Conservation (phyloP, 495 filamentous ascomycete genomes). For the Podospora australis region DNA sequence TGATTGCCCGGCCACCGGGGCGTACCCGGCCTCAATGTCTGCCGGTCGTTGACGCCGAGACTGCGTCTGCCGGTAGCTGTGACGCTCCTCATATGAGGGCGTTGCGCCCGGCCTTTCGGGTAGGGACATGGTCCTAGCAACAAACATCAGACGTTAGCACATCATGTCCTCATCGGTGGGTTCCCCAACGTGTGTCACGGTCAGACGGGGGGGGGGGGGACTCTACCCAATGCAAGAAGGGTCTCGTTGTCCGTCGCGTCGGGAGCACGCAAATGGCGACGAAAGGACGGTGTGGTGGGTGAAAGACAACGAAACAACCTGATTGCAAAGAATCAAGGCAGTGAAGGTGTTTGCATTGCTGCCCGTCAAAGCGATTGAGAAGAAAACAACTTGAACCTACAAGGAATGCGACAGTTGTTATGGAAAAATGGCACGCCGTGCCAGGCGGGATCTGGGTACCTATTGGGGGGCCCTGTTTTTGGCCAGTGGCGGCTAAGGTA, state of each 20-base stretch:
- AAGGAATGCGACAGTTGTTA: slow-evolving; percentile 14
- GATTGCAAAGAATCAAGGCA: not conserved
- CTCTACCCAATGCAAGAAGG: slow-evolving; percentile 18
- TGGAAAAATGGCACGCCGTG: slow-evolving; percentile 11
- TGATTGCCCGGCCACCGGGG: slow-evolving; percentile 28
- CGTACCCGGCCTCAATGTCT: slow-evolving; percentile 59
- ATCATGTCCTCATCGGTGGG: not conserved
- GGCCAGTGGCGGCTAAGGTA: slow-evolving; percentile 7
- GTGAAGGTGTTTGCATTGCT: slow-evolving; percentile 9
- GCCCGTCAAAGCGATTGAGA: slow-evolving; percentile 1
- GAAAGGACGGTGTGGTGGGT: not conserved
- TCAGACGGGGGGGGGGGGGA: slow-evolving; percentile 11
- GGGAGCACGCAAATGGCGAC: not conserved
- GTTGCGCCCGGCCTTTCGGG: slow-evolving; percentile 58
- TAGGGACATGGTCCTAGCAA: slow-evolving; percentile 52
- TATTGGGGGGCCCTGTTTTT: slow-evolving; percentile 18
- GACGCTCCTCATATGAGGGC: slow-evolving; percentile 52
- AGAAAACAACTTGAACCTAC: slow-evolving; percentile 19
- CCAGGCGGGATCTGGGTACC: slow-evolving; percentile 15
- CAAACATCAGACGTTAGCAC: slow-evolving; percentile 16
- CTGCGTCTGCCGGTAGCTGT: slow-evolving; percentile 59
- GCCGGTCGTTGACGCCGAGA: slow-evolving; percentile 55
- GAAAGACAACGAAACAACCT: not conserved
- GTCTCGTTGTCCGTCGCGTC: slow-evolving; percentile 2
- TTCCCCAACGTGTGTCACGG: not conserved